Percentiles rank a stretch among this genome's conserved stretches.
Conservation (phyloP, 331 rosid species). For the Acacia concinna region DNA sequence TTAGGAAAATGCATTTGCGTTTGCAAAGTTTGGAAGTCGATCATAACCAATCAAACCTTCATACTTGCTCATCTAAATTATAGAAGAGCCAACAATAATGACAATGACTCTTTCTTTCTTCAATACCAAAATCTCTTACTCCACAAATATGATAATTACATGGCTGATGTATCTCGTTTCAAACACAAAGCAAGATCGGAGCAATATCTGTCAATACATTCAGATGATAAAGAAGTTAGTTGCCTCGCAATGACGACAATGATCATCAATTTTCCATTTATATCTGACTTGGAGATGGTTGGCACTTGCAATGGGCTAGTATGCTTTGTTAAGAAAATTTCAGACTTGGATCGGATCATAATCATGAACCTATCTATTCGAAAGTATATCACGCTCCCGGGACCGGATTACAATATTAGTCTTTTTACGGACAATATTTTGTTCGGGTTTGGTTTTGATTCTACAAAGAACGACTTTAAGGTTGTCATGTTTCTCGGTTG, state of each 20-base stretch:
- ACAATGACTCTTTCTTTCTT: background rate
- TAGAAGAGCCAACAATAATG: background rate
- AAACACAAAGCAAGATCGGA: no score
- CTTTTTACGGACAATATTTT: no score
- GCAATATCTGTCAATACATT: background rate
- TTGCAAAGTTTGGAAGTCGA: background rate
- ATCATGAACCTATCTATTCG: background rate
- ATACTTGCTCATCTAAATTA: background rate
- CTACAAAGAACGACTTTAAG: background rate
- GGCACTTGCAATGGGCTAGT: background rate
- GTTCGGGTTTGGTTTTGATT: constrained; percentile 28
- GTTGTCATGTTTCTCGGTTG: background rate
- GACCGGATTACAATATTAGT: no score
- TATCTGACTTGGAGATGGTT: background rate
- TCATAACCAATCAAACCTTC: background rate
- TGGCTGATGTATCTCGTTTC: no score
- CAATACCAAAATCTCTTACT: background rate
- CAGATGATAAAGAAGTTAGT: background rate
- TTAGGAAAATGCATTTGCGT: background rate
- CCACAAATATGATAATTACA: no score
- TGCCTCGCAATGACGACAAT: background rate
- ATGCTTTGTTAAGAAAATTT: background rate
- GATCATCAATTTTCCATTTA: no score
- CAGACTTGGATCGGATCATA: no score
- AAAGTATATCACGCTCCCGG: background rate